Conservation (phyloP, 1,284 basidiomycete species). For the Cryptococcus jaspeensis region DNA sequence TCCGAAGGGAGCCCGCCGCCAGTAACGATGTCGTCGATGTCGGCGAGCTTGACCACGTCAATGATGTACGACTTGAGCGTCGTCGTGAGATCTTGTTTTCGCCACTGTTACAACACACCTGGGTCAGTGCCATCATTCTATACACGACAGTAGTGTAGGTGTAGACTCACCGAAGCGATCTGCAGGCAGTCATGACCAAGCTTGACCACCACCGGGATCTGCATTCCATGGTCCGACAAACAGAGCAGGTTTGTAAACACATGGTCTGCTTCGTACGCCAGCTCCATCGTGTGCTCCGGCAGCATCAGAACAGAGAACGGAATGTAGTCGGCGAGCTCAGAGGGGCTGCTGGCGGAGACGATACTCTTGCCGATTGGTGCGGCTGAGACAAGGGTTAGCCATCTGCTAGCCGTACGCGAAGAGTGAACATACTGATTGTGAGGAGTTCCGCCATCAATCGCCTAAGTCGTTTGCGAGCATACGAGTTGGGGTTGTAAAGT, state of each 20-base stretch:
- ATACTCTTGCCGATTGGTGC: constrained; percentile 59
- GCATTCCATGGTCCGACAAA: constrained; percentile 44
- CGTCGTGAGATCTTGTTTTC: constrained; percentile 39
- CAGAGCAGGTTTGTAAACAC: constrained; percentile 45
- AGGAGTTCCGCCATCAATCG: constrained; percentile 59
- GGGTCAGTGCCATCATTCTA: neutral
- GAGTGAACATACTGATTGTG: constrained; percentile 64
- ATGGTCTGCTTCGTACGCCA: constrained; percentile 44
- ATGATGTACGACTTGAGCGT: constrained; percentile 45
- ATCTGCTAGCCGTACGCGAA: neutral
- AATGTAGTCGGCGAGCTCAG: constrained; percentile 73
- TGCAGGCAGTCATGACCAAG: constrained; percentile 44
- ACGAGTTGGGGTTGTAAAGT: constrained; percentile 74
- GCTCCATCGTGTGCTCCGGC: constrained; percentile 43
- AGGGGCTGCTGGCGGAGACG: constrained; percentile 54
- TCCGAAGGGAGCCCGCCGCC: constrained; percentile 70
- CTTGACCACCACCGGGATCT: constrained; percentile 46
- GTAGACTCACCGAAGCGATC: constrained; percentile 37
- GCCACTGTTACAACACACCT: constrained; percentile 27
- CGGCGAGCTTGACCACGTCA: constrained; percentile 50
- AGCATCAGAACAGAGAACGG: constrained; percentile 55
- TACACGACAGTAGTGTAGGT: neutral
- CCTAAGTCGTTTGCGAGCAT: constrained; percentile 70
- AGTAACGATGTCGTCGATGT: constrained; percentile 81
- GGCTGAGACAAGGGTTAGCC: constrained; percentile 51